A percentile compares a stretch with the other conserved stretches of the same genome.
phyloP scores from a whole-genome alignment of 2,329 filamentous ascomycete genomes.

The Shiraia sp. region DNA sequence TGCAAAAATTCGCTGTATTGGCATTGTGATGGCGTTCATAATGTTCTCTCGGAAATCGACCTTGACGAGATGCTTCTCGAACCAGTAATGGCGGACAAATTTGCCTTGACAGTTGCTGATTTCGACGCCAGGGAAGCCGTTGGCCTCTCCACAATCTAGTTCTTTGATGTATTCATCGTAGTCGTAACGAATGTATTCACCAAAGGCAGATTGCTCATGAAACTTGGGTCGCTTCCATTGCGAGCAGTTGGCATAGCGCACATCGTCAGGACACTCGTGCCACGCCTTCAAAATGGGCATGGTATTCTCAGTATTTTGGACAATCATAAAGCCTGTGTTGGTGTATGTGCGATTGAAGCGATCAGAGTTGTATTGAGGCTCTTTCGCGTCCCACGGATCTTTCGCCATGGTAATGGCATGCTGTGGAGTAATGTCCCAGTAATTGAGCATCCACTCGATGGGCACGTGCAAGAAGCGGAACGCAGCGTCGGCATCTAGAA shows the following conservation, averaged over 20 bases:
- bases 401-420: constrained; percentile 52
- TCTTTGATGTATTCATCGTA: constrained; percentile 44
- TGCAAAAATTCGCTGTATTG: constrained; percentile 40
- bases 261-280: constrained; percentile 47
- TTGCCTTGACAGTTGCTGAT: constrained; percentile 42
- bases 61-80: constrained; percentile 41
- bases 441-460: constrained; percentile 56
- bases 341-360: constrained; percentile 48
- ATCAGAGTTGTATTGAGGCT: constrained; percentile 47
- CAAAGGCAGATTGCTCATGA: constrained; percentile 47
- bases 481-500: constrained; percentile 54
- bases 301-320: constrained; percentile 56
- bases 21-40: constrained; percentile 43
- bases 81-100: constrained; percentile 46
- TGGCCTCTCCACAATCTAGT: constrained; percentile 44
- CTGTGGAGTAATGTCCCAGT: constrained; percentile 51
- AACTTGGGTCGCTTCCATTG: constrained; percentile 44
- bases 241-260: constrained; percentile 42
- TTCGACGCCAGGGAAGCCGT: constrained; percentile 42
- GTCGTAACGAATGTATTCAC: constrained; percentile 46
- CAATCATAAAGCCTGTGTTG: constrained; percentile 60
- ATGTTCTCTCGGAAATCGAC: constrained; percentile 40
- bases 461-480: constrained; percentile 53
- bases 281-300: constrained; percentile 56
- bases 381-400: constrained; percentile 45